Base-by-base conservation (phyloP, 2,329 filamentous ascomycete genomes). In the Botrytis aclada region DNA sequence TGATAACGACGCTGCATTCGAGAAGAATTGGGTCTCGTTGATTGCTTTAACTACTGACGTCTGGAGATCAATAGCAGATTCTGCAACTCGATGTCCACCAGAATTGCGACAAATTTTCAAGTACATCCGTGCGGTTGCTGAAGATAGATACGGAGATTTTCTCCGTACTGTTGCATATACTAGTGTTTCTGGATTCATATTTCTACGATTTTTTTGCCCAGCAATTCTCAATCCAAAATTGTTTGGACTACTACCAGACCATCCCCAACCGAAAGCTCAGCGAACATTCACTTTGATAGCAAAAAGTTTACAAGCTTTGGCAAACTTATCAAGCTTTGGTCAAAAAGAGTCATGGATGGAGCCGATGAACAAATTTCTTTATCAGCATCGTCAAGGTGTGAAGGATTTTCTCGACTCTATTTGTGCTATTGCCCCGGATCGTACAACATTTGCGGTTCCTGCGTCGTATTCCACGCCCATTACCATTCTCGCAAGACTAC, bases 261-360 rank as follows among this genome's bases (percentile, higher is more conserved):
- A 97, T 76, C 94, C 95, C 37, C 92, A 92, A 67, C 89, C 90
- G 39, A 91, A 90, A 70, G 93, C 95, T 18, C 93, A 97, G 80
- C 90, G 95, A 60, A 97, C 95, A 0, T 86, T 98, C 70, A 98
- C 95, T 0, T 87, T 98, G 67, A 95, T 98, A 74, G 94, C 95
- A 37, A 98, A 98, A 82, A 93, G 93, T 1, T 85, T 98, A 14
- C 95, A 98, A 82, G 95, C 94, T 25, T 86, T 98, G 73, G 94
- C 94, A 29, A 98, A 98, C 81, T 87, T 98, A 83, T 93, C 93
- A 2, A 94, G 90, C 0, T 98, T 98, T 80, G 95, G 95, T 58
- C 95, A 93, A 80, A 97, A 97, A 81, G 95, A 98, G 82, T 90
- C 92, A n/a, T 98, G 94, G 94, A 98, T 98, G 95, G 95, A 97